Conservation (phyloP, 1,284 basidiomycete genomes). For the Ustilago loliicola region DNA sequence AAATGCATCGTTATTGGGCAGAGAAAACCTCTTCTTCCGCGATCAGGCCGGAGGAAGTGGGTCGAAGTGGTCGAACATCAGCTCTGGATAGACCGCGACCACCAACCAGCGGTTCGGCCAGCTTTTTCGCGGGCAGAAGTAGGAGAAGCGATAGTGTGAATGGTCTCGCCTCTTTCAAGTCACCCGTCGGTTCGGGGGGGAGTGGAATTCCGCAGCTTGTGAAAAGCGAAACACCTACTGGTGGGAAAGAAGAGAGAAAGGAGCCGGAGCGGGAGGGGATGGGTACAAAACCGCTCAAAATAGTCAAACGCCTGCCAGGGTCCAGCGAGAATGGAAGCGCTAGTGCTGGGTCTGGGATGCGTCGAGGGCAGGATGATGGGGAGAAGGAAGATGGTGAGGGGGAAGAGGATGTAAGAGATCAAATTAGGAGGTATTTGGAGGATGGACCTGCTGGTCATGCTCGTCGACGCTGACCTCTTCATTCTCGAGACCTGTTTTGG, state of each 20-base stretch:
- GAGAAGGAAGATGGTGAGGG: neutral
- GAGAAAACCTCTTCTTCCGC: no score
- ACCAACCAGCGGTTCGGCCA: conserved; percentile 27
- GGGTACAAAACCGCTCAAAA: conserved; percentile 19
- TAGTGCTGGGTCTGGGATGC: no score
- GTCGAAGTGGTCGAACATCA: conserved; percentile 8
- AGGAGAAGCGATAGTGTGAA: conserved; percentile 17
- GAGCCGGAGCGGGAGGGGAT: neutral
- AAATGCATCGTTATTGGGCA: conserved; percentile 12
- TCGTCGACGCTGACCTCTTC: neutral
- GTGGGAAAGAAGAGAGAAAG: no score
- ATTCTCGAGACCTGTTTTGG: no score
- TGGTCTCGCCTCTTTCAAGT: conserved; percentile 1
- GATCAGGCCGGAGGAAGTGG: no score
- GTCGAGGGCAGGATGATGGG: neutral
- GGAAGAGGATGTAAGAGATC: conserved; percentile 3
- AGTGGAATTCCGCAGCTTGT: conserved; percentile 5
- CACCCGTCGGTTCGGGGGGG: neutral
- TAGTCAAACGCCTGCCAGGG: conserved; percentile 23
- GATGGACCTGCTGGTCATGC: neutral
- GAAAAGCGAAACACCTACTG: neutral
- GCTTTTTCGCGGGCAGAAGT: conserved; percentile 39
- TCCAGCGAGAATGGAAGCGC: neutral
- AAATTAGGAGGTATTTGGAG: conserved; percentile 4
- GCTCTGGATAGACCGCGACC: conserved; percentile 53